These are phyloP conservation scores for Amoeboradix gromovi DNA, from an alignment of 371 early-diverging fungal genomes.

Conservation along the genomic window DNA sequence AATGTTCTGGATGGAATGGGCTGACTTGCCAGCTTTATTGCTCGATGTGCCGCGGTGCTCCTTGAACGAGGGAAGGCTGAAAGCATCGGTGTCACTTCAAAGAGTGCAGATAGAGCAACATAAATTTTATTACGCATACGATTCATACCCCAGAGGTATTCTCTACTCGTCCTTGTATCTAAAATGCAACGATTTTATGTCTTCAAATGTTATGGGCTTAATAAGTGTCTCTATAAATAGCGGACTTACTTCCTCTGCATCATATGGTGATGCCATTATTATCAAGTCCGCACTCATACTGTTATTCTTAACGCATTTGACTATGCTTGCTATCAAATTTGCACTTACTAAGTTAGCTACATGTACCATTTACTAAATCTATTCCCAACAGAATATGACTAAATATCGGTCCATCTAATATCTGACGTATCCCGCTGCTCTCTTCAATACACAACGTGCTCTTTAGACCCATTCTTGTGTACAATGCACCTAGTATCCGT, in stretches of 20 bases:
- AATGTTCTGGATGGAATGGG: no score
- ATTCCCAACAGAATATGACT: constrained; percentile 75
- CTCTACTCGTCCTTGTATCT: no score
- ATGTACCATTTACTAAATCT: constrained; percentile 8
- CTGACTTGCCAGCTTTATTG: no score
- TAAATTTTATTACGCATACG: no score
- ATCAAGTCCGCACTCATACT: constrained; percentile 6
- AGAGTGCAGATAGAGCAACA: no score
- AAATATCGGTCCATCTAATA: constrained; percentile 56
- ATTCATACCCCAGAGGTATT: no score
- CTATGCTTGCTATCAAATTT: constrained; percentile 65
- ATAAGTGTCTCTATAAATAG: background rate
- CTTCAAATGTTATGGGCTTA: background rate
- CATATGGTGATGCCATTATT: background rate
- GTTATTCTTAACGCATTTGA: constrained; percentile 57
- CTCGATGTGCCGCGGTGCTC: no score
- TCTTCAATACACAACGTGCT: constrained; percentile 44
- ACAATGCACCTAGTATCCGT: constrained; percentile 54
- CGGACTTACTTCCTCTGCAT: background rate
- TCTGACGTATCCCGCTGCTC: constrained; percentile 65
- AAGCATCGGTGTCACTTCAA: no score
- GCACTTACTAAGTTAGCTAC: constrained; percentile 36
- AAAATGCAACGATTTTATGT: background rate
- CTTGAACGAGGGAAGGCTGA: no score
- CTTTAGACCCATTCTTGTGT: constrained; percentile 28